phyloP scores from a whole-genome alignment of 108 stramenopile genomes.

The Chaetoceros tenuissimus region DNA sequence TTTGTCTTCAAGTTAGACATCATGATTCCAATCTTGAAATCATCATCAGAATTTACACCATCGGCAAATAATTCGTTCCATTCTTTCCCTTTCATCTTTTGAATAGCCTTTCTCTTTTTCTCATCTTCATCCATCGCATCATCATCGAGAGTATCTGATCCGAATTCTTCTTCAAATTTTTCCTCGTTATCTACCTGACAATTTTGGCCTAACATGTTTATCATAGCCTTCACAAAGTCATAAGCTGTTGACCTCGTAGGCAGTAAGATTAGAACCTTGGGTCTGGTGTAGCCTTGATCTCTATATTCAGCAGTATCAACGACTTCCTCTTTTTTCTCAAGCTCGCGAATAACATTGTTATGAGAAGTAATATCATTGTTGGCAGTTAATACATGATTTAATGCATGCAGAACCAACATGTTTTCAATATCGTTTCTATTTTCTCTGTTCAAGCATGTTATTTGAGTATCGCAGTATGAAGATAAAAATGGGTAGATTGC shows the following conservation, averaged over 20 bases:
- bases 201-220: slow-evolving; percentile 33
- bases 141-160: slow-evolving; percentile 21
- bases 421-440: slow-evolving; percentile 42
- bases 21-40: slow-evolving; percentile 88
- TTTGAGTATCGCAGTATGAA: not conserved
- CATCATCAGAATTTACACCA: slow-evolving; percentile 84
- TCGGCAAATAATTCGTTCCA: slow-evolving; percentile 89
- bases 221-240: slow-evolving; percentile 53
- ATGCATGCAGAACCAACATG: slow-evolving; percentile 48
- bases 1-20: slow-evolving; percentile 58
- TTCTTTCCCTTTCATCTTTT: slow-evolving; percentile 54
- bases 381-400: slow-evolving; percentile 71
- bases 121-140: slow-evolving; percentile 27
- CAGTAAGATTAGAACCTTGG: slow-evolving; percentile 68
- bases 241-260: slow-evolving; percentile 72
- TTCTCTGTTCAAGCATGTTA: slow-evolving; percentile 2
- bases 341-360: slow-evolving; percentile 1
- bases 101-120: slow-evolving; percentile 14
- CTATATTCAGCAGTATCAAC: slow-evolving; percentile 39
- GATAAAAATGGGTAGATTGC: not conserved
- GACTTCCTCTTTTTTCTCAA: slow-evolving; percentile 15
- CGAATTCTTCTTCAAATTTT: slow-evolving; percentile 71
- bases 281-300: slow-evolving; percentile 85
- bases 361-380: slow-evolving; percentile 52
- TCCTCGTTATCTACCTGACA: slow-evolving; percentile 33